Base-by-base conservation (phyloP, 2,329 filamentous ascomycete genomes). In the Colletotrichum chrysophilum region DNA sequence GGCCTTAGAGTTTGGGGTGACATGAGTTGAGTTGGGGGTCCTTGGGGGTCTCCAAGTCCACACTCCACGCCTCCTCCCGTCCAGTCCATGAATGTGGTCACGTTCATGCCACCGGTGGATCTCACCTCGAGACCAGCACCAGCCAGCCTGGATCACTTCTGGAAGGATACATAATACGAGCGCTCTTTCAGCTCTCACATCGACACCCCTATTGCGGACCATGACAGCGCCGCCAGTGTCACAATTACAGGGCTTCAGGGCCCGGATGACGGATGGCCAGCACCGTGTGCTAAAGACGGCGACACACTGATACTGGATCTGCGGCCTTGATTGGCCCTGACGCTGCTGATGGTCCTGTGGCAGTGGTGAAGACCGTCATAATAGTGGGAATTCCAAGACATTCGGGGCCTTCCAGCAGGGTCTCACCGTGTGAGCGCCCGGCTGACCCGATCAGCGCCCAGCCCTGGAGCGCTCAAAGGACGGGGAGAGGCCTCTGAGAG, bases 1-100 rank as follows among this genome's bases (percentile, higher is more conserved):
- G 68, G 55, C 38, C 72, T 66, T 71, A 66, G 73, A 75, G 69
- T 73, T 75, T 73, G 55, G 64, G 43, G 62, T 58, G 73, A 65
- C 73, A 73, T 73, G 58, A 67, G 32, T 61, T 74, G 65, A 48
- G 34, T 74, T 70, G 71, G 71, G 71, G 71, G 71, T 73, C 66
- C 32, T 36, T 52, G 30, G 21, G 24, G 52, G 24, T 32, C 28
- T 18, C 58, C 28, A 61, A 61, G 16, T 10, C 56, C 38, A 43
- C 38, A 18, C 18, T 10, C 56, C 38, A 48, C 38, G 38, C 18
- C 38, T 48, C 38, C 38, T 48, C 34, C 18, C 36, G 36, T 43
- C 38, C 18, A n/a, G 38, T 48, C 38, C 38, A 48, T 48, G 38
- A 48, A 48, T 48, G 38, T 48, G 38, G 38, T 60, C 56, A 60